Evolutionary conservation across 1,139 yeast genomes (phyloP), one percentile per base, ranked within the genome.

Genomic region (Lodderomyces parapsilosis): DNA sequence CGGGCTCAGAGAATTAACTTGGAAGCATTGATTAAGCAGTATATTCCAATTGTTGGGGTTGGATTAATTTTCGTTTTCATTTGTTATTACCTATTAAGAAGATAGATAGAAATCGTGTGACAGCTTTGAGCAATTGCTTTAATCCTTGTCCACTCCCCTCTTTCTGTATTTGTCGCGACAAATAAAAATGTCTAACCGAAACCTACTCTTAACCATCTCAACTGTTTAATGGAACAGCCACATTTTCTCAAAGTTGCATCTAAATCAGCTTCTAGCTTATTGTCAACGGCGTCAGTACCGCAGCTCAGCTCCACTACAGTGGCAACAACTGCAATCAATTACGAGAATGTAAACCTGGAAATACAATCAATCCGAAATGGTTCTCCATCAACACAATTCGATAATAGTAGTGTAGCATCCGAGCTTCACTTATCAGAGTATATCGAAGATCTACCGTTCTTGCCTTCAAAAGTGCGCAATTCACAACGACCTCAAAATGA

Each of bases 1-100:
- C 86, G 93, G 36, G 99, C 99, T 1, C 88, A 86, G 55, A 81
- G 87, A 59, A 91, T 94, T 60, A 93, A 93, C 62, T 76, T 93
- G 53, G 96, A 94, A 58, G 86, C 96, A 10, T 66, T 93, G 66
- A 70, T 93, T 47, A 80, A 90, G 55, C 96, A 93, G 64, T 93
- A 93, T 60, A 86, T 90, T 4, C 97, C 98, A 1, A 74, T 91
- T 36, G 86, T 78, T 13, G 86, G 91, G 3, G 74, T 84, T 18
- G 83, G 83, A 1, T 68, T 93, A 40, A 64, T 93, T 40, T 70
- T 90, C 50, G 81, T 93, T 34, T 86, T 93, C 56, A 63, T 93
- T 44, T 66, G 93, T 39, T 93, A 95, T 86, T 91, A 89, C 78
- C 72, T 86, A 63, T 81, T 88, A 56, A 66, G 87, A 35, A 56